Evolutionary conservation across 129 eudicot species (phyloP).

Genomic region (Dittrichia graveolens): DNA sequence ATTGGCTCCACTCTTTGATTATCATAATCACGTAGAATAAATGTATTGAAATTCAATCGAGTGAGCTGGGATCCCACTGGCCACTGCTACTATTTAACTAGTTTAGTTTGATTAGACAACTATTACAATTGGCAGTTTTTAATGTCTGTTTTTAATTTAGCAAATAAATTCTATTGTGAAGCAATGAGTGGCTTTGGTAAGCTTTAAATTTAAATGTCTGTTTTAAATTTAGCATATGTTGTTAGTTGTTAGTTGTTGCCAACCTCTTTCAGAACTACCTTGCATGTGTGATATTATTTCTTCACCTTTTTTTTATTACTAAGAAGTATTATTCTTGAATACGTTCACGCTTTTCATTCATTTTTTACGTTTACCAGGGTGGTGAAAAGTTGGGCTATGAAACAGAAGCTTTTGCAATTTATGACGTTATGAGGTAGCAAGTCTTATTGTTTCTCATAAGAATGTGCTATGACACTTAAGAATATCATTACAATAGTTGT

Average conservation of each 20-base stretch:
- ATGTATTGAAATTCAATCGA: neutral
- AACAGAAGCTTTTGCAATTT: conserved; percentile 84
- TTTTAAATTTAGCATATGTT: no score
- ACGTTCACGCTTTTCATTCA: neutral
- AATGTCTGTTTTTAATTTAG: no score
- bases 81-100: neutral
- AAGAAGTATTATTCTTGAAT: neutral
- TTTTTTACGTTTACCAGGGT: conserved; percentile 50
- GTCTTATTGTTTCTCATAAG: conserved; percentile 20
- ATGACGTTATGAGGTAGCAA: conserved; percentile 77
- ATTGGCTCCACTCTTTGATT: neutral
- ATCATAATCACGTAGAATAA: neutral
- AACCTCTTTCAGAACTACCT: no score
- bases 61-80: neutral
- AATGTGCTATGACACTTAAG: conserved; percentile 4
- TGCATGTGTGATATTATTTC: no score
- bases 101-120: neutral
- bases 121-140: neutral
- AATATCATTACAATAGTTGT: conserved; percentile 11
- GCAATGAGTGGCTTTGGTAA: no score
- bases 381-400: conserved; percentile 83
- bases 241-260: no score
- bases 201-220: no score
- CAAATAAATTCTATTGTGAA: neutral
- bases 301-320: conserved; percentile 13